Evolutionary conservation across 2,329 filamentous ascomycete genomes (phyloP).

Genomic region (Orbilia javanica): DNA sequence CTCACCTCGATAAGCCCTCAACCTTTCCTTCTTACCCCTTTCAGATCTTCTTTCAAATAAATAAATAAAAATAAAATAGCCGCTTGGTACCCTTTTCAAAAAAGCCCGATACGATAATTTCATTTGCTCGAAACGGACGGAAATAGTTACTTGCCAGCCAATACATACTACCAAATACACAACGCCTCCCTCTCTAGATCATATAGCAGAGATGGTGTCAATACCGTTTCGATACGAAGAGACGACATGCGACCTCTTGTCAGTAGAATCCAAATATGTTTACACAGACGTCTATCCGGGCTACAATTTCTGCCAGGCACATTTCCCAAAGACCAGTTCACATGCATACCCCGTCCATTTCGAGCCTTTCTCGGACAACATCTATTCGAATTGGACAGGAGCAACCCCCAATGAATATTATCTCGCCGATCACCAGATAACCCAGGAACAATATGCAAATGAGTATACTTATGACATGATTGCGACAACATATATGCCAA

Average conservation of each 20-base stretch:
- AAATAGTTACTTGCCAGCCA: neutral
- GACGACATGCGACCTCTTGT: slow-evolving; percentile 7
- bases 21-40: neutral
- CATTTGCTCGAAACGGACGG: neutral
- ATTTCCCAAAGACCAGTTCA: neutral
- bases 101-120: neutral
- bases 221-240: slow-evolving; percentile 5
- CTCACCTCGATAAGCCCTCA: neutral
- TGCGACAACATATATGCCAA: slow-evolving; percentile 9
- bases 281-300: neutral
- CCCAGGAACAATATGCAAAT: slow-evolving; percentile 5
- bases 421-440: slow-evolving; percentile 21
- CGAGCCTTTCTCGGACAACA: neutral
- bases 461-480: neutral
- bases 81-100: too few species aligned
- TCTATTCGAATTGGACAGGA: slow-evolving; percentile 18
- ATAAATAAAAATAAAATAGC: too few species aligned
- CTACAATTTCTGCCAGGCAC: slow-evolving; percentile 1
- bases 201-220: slow-evolving; percentile 3
- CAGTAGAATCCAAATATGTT: slow-evolving; percentile 1
- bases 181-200: neutral
- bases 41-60: too few species aligned
- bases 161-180: neutral
- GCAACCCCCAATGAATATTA: slow-evolving; percentile 2
- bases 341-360: neutral